Evolutionary conservation across 257 asterid genomes (phyloP), one percentile per base, ranked within the genome.

Genomic region (Fraxinus americana): DNA sequence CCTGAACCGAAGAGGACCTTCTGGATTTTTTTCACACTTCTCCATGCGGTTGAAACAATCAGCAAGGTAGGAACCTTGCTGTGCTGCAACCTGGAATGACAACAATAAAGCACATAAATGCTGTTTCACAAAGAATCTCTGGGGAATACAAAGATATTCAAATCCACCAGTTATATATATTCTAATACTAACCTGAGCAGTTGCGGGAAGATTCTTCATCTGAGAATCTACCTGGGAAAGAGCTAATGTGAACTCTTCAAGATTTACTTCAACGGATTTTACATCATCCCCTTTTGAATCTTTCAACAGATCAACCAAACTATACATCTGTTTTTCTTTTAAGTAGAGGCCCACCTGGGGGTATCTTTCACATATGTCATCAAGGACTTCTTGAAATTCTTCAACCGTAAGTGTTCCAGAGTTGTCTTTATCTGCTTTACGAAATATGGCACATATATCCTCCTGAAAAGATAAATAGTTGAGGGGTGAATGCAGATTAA

Each of bases 41-140:
- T 92, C 93, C 81, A 87, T 48, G 65, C 6, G 79, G 87, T 96
- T 96, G 82, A 96, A 89, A 89, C 99, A 95, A 54, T 83, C 75
- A 50, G 99, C 88, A 77, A 95, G 97, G 84, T 91, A 95, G 21
- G 93, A 84, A 68, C 99, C 99, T 92, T 96, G 97, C 72, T 96
- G 98, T 81, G 98, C 96, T 71, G 99, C 99, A 79, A 96, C 99
- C 99, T 96, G 73, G 50, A 71, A 71, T 61, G 72, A 59, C 77
- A 65, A 27, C 34, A 70, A 29, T 17, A 63, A 79, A 67, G 67
- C 13, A 39, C 73, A 65, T 30, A 23, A 61, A 38, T 54, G 13
- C 6, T 29, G n/a, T 29, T n/a, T 17, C 59, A 21, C 68, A 21
- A 61, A n/a, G 9, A 7, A 9, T 23, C 25, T 4, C 14, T 23